Evolutionary conservation across 768 basidiomycete species (phyloP), one percentile per base, ranked within the genome.

Genomic region (Russula virescens): DNA sequence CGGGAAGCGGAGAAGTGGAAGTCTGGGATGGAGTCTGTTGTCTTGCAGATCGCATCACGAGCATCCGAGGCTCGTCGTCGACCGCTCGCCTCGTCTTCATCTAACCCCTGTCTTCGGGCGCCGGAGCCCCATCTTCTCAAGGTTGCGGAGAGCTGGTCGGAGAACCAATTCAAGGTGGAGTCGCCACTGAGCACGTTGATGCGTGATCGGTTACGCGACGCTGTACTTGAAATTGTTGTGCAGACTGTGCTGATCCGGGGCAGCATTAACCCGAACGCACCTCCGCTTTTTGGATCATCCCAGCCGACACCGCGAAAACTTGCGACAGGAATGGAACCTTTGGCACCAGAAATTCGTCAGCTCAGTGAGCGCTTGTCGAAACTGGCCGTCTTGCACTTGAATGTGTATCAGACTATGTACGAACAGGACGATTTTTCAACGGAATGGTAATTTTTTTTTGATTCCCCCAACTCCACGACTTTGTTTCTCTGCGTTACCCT

Each of bases 391-490:
- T 85, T 91, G 67, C 89, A 94, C 72, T 77, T 90, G 56, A 82
- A 84, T 65, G 85, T 89, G 55, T 92, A 89, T 73, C 76, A 88
- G 42, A 81, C 83, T n/a, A 72, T 91, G 60, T 94, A 94, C 74
- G 85, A 89, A 73, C 81, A 82, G 68, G 80, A 84, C 64, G 83
- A 80, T 46, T 85, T 86, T 26, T 66, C 63, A 57, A 2, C 60
- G 26, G 66, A 66, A 21, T 67, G 66, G 66, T 67, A 55, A 67
- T 4, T 34, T 54, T 53, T n/a, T 53, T 28, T 53, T 28, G 51
- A 53, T 53, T 46, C 51, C 55, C 55, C 6, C 28, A n/a, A n/a
- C n/a, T n/a, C 38, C 31, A 50, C 28, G 25, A n/a, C 21, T 14
- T 31, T 64, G 19, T 60, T 31, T n/a, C 18, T 28, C 47, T 38